A percentile compares a stretch with the other conserved stretches of the same genome.
phyloP scores from a whole-genome alignment of 2,329 filamentous ascomycete species.

The Elsinoe necatrix region DNA sequence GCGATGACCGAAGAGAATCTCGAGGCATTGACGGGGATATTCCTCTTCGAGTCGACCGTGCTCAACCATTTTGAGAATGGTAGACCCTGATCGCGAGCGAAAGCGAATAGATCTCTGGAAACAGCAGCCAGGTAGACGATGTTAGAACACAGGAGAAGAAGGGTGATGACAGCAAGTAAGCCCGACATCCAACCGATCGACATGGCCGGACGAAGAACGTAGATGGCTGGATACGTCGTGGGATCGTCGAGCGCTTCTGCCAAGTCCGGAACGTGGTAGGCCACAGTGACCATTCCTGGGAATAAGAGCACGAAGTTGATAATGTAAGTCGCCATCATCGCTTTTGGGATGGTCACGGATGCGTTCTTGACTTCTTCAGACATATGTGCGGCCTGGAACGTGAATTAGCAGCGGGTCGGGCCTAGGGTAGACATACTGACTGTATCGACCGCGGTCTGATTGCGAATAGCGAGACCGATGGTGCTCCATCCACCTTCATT shows the following conservation, averaged over 20 bases:
- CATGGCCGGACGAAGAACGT: slow-evolving; percentile 23
- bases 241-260: slow-evolving; percentile 25
- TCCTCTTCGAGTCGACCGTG: slow-evolving; percentile 1
- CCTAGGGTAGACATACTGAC: slow-evolving; percentile 12
- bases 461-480: slow-evolving; percentile 35
- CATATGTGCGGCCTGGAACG: slow-evolving; percentile 31
- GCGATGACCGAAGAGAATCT: slow-evolving; percentile 21
- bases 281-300: slow-evolving; percentile 23
- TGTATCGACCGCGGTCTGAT: neutral
- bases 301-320: slow-evolving; percentile 32
- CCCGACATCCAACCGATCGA: slow-evolving; percentile 20
- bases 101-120: slow-evolving; percentile 24
- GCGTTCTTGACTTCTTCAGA: slow-evolving; percentile 38
- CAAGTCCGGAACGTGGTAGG: slow-evolving; percentile 25
- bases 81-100: slow-evolving; percentile 25
- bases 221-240: slow-evolving; percentile 31
- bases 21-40: slow-evolving; percentile 23
- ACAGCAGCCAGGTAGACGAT: slow-evolving; percentile 19
- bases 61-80: slow-evolving; percentile 21
- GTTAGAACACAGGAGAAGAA: slow-evolving; percentile 19
- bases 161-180: slow-evolving; percentile 18
- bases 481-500: slow-evolving; percentile 40
- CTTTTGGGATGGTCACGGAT: slow-evolving; percentile 33
- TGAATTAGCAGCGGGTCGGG: neutral
- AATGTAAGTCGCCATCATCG: slow-evolving; percentile 30